Evolutionary conservation across 2,329 filamentous ascomycete species (phyloP).

Genomic region (Pseudonectria buxi): DNA sequence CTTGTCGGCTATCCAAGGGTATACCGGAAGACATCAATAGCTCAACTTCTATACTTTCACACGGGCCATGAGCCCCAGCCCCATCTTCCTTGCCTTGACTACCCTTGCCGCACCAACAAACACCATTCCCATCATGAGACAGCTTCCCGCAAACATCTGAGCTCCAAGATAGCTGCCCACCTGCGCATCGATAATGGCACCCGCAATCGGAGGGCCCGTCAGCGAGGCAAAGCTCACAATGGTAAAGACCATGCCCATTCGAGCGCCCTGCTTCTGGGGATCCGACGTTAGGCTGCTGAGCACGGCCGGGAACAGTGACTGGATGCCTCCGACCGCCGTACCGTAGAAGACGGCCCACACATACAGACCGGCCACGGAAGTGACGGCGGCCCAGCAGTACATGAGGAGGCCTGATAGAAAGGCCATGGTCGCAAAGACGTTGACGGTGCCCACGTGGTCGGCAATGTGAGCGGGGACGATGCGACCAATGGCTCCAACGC

Average conservation of each 20-base stretch:
- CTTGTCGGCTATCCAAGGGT: too few species aligned
- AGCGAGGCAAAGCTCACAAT: conserved; percentile 35
- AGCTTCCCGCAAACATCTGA: conserved; percentile 14
- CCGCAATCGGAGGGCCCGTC: conserved; percentile 33
- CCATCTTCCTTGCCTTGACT: conserved; percentile 6
- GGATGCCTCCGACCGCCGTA: conserved; percentile 20
- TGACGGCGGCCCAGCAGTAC: conserved; percentile 26
- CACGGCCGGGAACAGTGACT: conserved; percentile 28
- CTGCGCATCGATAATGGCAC: conserved; percentile 23
- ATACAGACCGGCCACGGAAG: conserved; percentile 20
- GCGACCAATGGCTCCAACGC: conserved; percentile 51
- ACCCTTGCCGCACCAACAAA: conserved; percentile 10
- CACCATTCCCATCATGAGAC: conserved; percentile 7
- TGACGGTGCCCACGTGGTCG: conserved; percentile 49
- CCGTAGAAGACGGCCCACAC: conserved; percentile 25
- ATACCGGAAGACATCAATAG: too few species aligned
- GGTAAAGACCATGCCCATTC: conserved; percentile 38
- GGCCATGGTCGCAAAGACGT: conserved; percentile 28
- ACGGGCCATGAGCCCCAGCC: background rate
- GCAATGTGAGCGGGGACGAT: conserved; percentile 53
- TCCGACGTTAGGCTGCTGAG: conserved; percentile 34
- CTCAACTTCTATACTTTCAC: too few species aligned
- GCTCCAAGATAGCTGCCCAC: conserved; percentile 15
- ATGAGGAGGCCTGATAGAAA: conserved; percentile 23
- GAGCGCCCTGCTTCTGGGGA: conserved; percentile 33